Percentiles rank a stretch among this genome's conserved stretches.
phyloP scores from a whole-genome alignment of 768 basidiomycete species.

The Leucocoprinus sp. region DNA sequence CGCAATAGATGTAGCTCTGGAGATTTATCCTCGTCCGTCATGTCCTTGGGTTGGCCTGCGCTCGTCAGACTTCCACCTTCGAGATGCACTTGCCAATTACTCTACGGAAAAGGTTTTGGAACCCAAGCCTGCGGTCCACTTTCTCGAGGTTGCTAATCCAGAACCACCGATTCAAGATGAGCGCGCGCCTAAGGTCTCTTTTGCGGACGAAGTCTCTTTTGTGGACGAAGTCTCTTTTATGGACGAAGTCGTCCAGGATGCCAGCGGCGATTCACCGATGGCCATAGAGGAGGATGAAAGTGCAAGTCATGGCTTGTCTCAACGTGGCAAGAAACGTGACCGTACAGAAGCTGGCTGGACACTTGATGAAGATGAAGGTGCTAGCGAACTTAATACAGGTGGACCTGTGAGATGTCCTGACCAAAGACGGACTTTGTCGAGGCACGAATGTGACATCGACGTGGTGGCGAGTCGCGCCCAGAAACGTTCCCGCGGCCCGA shows the following conservation, averaged over 20 bases:
- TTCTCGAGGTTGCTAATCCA: too few relatives aligned
- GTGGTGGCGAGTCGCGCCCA: slow-evolving; percentile 39
- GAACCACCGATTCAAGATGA: too few relatives aligned
- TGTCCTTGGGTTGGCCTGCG: too few relatives aligned
- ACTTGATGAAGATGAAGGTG: slow-evolving; percentile 53
- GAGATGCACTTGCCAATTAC: too few relatives aligned
- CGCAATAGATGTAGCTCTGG: too few relatives aligned
- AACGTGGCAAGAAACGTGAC: slow-evolving; percentile 68
- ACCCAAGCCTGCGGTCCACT: too few relatives aligned
- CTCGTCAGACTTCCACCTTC: too few relatives aligned
- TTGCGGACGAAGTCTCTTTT: too few relatives aligned
- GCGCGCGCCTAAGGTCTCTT: too few relatives aligned
- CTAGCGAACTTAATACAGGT: slow-evolving; percentile 27
- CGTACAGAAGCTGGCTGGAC: slow-evolving; percentile 65
- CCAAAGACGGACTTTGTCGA: slow-evolving; percentile 51
- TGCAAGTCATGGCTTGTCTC: slow-evolving; percentile 27
- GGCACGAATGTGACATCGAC: slow-evolving; percentile 41
- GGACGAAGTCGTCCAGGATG: slow-evolving; percentile 25
- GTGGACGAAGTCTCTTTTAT: too few relatives aligned
- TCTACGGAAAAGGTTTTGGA: too few relatives aligned
- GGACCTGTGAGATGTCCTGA: slow-evolving; percentile 37
- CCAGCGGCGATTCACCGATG: slow-evolving; percentile 35
- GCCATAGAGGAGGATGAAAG: slow-evolving; percentile 35
- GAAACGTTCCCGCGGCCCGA: slow-evolving; percentile 69
- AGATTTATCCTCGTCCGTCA: too few relatives aligned